phyloP scores from a whole-genome alignment of 225 moss, liverwort and hornwort species.

The Marchantia paleacea region DNA sequence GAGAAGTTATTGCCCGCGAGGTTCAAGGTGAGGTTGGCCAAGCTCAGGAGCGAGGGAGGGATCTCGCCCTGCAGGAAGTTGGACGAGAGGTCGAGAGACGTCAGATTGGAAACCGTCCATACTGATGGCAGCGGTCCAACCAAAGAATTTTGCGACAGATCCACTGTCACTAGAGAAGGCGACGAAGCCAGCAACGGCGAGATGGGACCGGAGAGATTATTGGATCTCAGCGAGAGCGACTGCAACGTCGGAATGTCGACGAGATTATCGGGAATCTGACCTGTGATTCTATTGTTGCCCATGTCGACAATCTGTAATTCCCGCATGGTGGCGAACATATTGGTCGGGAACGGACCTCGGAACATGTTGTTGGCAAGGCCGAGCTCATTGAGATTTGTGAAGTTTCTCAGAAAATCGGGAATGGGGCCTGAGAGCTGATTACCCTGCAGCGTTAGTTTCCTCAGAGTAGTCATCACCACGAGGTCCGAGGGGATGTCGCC shows the following conservation, averaged over 20 bases:
- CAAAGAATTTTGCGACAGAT: conserved; percentile 37
- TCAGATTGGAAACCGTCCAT: conserved; percentile 37
- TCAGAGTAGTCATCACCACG: conserved; percentile 17
- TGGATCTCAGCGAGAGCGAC: conserved; percentile 18
- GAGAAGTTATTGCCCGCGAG: conserved; percentile 30
- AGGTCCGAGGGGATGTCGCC: conserved; percentile 28
- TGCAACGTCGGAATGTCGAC: conserved; percentile 26
- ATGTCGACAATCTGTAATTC: conserved; percentile 25
- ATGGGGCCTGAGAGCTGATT: conserved; percentile 38
- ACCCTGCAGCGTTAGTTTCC: conserved; percentile 20
- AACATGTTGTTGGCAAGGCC: conserved; percentile 28
- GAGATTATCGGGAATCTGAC: conserved; percentile 37
- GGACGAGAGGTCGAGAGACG: conserved; percentile 35
- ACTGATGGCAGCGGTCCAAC: conserved; percentile 26
- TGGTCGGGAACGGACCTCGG: conserved; percentile 19
- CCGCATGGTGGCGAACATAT: conserved; percentile 29
- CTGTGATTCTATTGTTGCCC: conserved; percentile 28
- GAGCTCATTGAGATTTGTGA: conserved; percentile 27
- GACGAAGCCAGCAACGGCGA: conserved; percentile 16
- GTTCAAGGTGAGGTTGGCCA: conserved; percentile 23
- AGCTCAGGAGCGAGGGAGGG: conserved; percentile 24
- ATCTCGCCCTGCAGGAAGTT: conserved; percentile 41
- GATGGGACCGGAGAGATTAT: conserved; percentile 32
- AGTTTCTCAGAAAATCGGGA: conserved; percentile 23
- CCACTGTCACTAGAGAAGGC: conserved; percentile 11